Evolutionary conservation across 768 basidiomycete genomes (phyloP).

Genomic region (Amanita muscaria): DNA sequence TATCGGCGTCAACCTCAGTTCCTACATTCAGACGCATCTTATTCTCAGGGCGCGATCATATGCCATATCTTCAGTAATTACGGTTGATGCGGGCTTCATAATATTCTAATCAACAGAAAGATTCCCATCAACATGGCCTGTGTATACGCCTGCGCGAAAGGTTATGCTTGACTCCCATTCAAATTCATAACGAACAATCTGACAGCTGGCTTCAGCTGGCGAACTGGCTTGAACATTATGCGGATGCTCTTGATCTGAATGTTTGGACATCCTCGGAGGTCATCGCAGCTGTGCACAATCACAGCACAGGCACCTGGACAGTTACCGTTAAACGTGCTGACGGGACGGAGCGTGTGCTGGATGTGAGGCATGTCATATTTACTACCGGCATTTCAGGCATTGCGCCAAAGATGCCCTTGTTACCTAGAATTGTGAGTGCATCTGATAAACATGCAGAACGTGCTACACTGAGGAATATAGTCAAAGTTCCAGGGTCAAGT

Average conservation of each 20-base stretch:
- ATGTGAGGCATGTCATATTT: constrained; percentile 45
- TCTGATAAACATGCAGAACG: neutral
- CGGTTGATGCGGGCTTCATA: too few relatives aligned
- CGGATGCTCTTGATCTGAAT: too few relatives aligned
- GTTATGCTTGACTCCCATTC: too few relatives aligned
- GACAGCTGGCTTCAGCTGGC: too few relatives aligned
- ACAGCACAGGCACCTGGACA: constrained; percentile 33
- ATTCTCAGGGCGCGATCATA: too few relatives aligned
- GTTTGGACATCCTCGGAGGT: constrained; percentile 41
- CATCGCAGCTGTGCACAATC: constrained; percentile 20
- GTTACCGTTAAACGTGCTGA: constrained; percentile 30
- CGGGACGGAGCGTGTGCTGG: constrained; percentile 26
- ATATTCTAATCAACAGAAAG: too few relatives aligned
- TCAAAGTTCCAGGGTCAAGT: constrained; percentile 40
- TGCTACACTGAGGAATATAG: constrained; percentile 8
- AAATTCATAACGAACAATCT: too few relatives aligned
- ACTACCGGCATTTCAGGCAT: constrained; percentile 36
- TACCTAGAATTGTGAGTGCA: constrained; percentile 30
- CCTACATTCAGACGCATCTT: neutral
- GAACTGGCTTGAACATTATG: constrained; percentile 61
- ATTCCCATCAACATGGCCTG: constrained; percentile 50
- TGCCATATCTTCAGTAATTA: too few relatives aligned
- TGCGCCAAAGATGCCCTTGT: constrained; percentile 33
- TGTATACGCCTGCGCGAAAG: constrained; percentile 42
- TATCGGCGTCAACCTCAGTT: constrained; percentile 3